These are phyloP conservation scores for Hymenoscyphus albidus DNA, from an alignment of 2,329 filamentous ascomycete genomes.

Conservation along the genomic window DNA sequence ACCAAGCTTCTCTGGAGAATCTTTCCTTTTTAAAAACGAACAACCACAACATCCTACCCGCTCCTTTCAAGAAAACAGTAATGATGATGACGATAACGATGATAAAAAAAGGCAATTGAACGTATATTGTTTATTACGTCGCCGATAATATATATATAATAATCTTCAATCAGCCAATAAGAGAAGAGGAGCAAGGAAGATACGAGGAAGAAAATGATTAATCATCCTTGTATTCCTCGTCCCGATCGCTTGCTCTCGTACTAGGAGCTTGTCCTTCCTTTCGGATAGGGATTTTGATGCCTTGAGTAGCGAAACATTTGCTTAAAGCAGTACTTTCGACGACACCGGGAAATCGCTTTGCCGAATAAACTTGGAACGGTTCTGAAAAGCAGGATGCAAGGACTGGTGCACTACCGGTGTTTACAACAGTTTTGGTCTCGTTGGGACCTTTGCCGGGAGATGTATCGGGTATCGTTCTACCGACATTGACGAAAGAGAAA, in stretches of 20 bases:
- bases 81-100: too few species aligned
- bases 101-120: background rate
- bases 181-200: background rate
- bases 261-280: conserved; percentile 61
- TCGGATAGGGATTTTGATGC: conserved; percentile 93
- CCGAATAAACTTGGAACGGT: conserved; percentile 87
- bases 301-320: conserved; percentile 88
- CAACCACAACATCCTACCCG: conserved; percentile 30
- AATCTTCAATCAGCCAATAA: background rate
- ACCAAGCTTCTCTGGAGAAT: background rate
- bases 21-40: conserved; percentile 22
- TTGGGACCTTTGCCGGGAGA: conserved; percentile 27
- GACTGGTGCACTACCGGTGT: conserved; percentile 73
- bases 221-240: conserved; percentile 32
- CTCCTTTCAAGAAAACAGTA: background rate
- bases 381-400: conserved; percentile 84
- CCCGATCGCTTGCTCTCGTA: conserved; percentile 25
- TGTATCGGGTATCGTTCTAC: conserved; percentile 39
- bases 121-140: background rate
- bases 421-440: conserved; percentile 48
- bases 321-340: conserved; percentile 89
- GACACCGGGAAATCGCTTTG: conserved; percentile 97
- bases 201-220: conserved; percentile 16
- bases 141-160: background rate
- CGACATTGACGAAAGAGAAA: conserved; percentile 82